Evolutionary conservation across 2,329 filamentous ascomycete genomes (phyloP), one percentile per base, ranked within the genome.

Genomic region (Helotiales sp.): DNA sequence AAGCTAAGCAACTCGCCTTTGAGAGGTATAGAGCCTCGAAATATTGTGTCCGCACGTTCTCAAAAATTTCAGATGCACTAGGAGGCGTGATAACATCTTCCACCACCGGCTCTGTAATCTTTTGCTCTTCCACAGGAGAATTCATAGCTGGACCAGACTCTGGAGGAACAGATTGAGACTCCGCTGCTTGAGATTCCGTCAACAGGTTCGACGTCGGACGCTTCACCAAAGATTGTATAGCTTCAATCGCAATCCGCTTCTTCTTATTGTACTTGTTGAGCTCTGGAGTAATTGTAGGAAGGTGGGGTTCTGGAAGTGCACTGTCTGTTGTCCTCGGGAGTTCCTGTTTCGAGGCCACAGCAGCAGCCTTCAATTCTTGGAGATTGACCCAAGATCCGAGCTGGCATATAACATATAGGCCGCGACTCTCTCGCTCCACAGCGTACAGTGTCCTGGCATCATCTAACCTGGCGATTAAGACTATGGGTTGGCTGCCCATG

Each of bases 391-490:
- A 90, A 19, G 76, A 72, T 1, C 84, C 87, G 42, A 95, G 75
- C 66, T 82, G 86, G 71, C 87, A 92, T 25, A 91, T 70, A 10
- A 83, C 82, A 70, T 90, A 93, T 3, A 88, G 75, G 0, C 81
- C 80, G 47, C 75, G 72, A 15, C 78, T 75, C 33, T 89, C 83
- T 24, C 83, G 79, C 74, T 93, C 89, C n/a, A 90, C 74, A 12
- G 81, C 86, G 69, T 84, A 88, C 0, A 83, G 62, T 33, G 75
- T 76, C 55, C 77, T 76, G 59, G 78, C 80, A 25, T 78, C 75
- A 42, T 87, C 82, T 44, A 82, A 77, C 57, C 83, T 78, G 27
- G 84, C 86, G 58, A 91, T 76, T 9, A 91, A 77, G 15, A 90
- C 75, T 57, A 79, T 80, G 13, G 80, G 76, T 10, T 74, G 72